Evolutionary conservation across 169 alveolate species (phyloP).

Genomic region (Plasmodium ovale): DNA sequence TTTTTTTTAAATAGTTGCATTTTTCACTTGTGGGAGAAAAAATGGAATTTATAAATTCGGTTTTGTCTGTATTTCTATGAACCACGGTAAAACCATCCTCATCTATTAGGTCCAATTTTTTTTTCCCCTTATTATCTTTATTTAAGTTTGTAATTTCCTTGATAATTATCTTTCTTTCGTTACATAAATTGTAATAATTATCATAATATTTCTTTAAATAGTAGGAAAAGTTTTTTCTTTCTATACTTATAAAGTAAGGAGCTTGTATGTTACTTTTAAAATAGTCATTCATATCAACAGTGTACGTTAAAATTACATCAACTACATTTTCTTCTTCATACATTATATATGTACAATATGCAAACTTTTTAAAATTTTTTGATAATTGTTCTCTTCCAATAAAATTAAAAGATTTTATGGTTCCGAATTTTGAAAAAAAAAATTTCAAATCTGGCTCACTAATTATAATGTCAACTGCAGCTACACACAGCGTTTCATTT

Average conservation of each 20-base stretch:
- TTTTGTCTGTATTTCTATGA: slow-evolving; percentile 43
- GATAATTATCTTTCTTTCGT: slow-evolving; percentile 47
- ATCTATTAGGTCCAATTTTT: slow-evolving; percentile 31
- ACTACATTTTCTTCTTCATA: slow-evolving; percentile 35
- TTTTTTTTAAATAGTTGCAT: slow-evolving; percentile 32
- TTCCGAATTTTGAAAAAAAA: slow-evolving; percentile 60
- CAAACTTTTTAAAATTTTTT: slow-evolving; percentile 44
- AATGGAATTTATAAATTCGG: slow-evolving; percentile 53
- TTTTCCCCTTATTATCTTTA: slow-evolving; percentile 18
- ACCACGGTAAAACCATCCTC: slow-evolving; percentile 69
- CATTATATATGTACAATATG: slow-evolving; percentile 50
- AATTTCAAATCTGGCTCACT: slow-evolving; percentile 23
- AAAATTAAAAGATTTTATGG: slow-evolving; percentile 35
- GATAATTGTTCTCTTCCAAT: slow-evolving; percentile 40
- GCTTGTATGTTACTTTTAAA: slow-evolving; percentile 37
- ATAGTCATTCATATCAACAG: slow-evolving; percentile 24
- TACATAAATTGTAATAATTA: slow-evolving; percentile 36
- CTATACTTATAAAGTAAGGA: slow-evolving; percentile 45
- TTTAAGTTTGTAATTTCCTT: slow-evolving; percentile 53
- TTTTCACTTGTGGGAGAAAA: slow-evolving; percentile 28
- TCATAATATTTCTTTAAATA: slow-evolving; percentile 51
- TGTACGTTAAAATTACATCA: slow-evolving; percentile 29
- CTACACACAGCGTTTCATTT: slow-evolving; percentile 45
- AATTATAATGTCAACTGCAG: slow-evolving; percentile 49
- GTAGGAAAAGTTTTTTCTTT: slow-evolving; percentile 26